Evolutionary conservation across 139 green algal species (phyloP), one percentile per base, ranked within the genome.

Genomic region (Gonium pectorale): DNA sequence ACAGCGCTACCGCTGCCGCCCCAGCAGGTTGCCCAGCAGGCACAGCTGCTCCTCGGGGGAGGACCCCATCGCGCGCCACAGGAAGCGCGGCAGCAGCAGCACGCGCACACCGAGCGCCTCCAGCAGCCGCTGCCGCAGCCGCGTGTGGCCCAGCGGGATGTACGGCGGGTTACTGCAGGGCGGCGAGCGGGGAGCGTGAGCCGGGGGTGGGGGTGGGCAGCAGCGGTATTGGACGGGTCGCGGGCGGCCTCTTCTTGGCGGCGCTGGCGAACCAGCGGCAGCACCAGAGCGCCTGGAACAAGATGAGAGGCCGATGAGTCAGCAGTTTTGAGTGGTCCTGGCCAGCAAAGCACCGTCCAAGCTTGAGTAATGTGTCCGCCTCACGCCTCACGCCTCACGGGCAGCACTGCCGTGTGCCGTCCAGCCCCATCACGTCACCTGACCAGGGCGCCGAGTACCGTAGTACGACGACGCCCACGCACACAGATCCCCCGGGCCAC

Each of bases 101-200:
- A 83, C 77, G 4, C 77, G 60, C 26, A 52, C 59, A 5, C 77
- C 77, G 1, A 43, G 31, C 2, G 31, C 77, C 62, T 73, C 77
- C 77, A 83, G 77, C 77, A 83, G 77, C 77, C 9, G 54, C 77
- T 64, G 62, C 31, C 77, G 77, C 43, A 73, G 21, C 11, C 60
- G 77, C 2, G 66, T 33, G 19, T 31, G 1, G 26, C 77, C 77
- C 31, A 83, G 62, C n/a, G 62, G 77, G 8, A 51, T 22, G 77
- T 73, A 73, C 29, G 77, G 77, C 59, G 77, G 31, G 33, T 74
- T 83, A 38, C 77, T 83, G 77, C 52, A 27, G n/a, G 13, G 11
- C 13, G 33, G 4, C 2, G 63, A 44, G 35, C 11, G 35, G 5
- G 63, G 9, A 1, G 33, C 8, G 33, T 29, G n/a, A n/a, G 33